phyloP scores from a whole-genome alignment of 768 basidiomycete species.

The Podaxis sp. region DNA sequence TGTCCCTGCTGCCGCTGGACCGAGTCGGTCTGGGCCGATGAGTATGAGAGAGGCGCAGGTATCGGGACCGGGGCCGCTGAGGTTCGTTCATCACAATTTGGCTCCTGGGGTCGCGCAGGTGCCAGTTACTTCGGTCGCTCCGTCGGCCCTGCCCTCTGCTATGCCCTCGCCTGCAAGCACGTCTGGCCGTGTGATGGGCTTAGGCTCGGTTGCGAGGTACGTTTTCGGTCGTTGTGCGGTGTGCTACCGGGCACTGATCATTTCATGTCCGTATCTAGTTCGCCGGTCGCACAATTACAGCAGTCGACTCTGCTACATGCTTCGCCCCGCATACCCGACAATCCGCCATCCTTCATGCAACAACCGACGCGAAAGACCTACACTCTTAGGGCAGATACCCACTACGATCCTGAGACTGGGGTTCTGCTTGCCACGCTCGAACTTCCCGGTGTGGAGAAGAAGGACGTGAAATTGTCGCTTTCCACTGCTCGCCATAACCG shows the following conservation, averaged over 20 bases:
- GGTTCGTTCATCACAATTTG: slow-evolving; percentile 12
- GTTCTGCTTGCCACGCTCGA: slow-evolving; percentile 61
- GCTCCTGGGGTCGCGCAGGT: neutral
- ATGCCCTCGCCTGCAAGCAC: slow-evolving; percentile 8
- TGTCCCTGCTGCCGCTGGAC: slow-evolving; percentile 11
- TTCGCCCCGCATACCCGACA: slow-evolving; percentile 16
- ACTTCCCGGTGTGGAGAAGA: slow-evolving; percentile 62
- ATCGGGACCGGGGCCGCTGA: slow-evolving; percentile 1
- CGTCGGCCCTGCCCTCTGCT: slow-evolving; percentile 8
- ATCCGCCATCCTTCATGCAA: slow-evolving; percentile 14
- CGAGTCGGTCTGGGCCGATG: neutral
- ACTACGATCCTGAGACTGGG: slow-evolving; percentile 51
- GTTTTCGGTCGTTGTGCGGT: neutral
- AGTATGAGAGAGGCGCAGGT: slow-evolving; percentile 7
- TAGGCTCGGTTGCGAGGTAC: slow-evolving; percentile 14
- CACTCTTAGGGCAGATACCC: slow-evolving; percentile 59
- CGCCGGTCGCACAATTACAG: slow-evolving; percentile 18
- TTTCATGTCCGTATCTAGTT: slow-evolving; percentile 16
- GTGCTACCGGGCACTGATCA: neutral
- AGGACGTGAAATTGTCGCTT: slow-evolving; percentile 57
- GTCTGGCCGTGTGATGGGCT: neutral
- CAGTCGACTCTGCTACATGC: slow-evolving; percentile 14
- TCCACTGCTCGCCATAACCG: slow-evolving; percentile 60
- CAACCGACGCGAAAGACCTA: slow-evolving; percentile 25
- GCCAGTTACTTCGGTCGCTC: neutral